Base-by-base conservation (phyloP, 1,284 basidiomycete genomes). In the Rhizopogon hawkerae region DNA sequence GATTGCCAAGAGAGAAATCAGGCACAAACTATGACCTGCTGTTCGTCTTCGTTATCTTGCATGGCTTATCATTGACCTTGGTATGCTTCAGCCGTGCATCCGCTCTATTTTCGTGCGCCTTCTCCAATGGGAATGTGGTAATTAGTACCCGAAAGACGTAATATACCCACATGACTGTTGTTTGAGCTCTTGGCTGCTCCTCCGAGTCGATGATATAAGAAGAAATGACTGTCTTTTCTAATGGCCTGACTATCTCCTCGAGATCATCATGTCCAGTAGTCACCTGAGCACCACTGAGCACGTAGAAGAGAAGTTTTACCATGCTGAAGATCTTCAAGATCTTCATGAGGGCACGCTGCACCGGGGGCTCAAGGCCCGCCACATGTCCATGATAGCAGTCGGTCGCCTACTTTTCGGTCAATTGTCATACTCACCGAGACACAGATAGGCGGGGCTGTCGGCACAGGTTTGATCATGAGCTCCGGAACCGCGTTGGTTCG, bases 381-480 rank as follows among this genome's bases (percentile, higher is more conserved):
- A 83, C 58, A 82, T 85, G 43, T 81, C 81, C 23, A 86, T 87
- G 83, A 86, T 81, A 56, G 79, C 79, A 51, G 73, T 79, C 57
- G 53, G 26, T 42, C 3, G 14, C 14, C 11, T 11, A 9, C 26
- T 42, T 42, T 42, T 18, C 10, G 14, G 74, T 50, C 49, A 53
- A 37, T 16, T 46, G 18, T 34, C 38, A 34, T 29, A 21, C 35
- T 34, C 24, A 37, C n/a, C 14, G 23, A 46, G 47, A 51, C n/a
- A 13, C 21, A 78, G 76, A 71, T 79, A 29, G 78, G 79, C 24
- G 79, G 81, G 49, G 77, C 80, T 16, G 73, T 82, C 6, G 80
- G 80, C 6, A 89, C 85, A 21, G 88, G 88, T 61, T 70, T 90
- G 14, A 83, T 90, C 56, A 88, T 90, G 56, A 86, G 85, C 36